These are phyloP conservation scores for Ophiostoma triangulosporum DNA, from an alignment of 2,329 filamentous ascomycete species.

Conservation along the genomic window DNA sequence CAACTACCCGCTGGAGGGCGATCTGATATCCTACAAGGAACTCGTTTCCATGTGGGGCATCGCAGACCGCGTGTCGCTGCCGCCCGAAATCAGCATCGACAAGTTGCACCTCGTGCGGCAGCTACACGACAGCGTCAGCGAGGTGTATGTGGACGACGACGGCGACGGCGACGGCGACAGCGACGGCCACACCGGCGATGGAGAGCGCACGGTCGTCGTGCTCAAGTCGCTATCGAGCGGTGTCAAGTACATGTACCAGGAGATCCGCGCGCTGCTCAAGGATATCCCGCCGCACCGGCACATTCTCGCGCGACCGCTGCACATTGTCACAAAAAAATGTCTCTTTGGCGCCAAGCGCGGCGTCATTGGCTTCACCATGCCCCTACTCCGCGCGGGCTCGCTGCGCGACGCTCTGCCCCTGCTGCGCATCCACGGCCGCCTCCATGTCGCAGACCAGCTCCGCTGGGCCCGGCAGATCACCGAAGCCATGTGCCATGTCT, in stretches of 20 bases:
- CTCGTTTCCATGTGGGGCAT: slow-evolving; percentile 32
- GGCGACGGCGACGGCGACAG: slow-evolving; percentile 1
- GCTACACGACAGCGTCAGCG: slow-evolving; percentile 45
- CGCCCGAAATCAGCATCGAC: slow-evolving; percentile 34
- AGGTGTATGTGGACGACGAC: slow-evolving; percentile 28
- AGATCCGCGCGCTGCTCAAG: slow-evolving; percentile 39
- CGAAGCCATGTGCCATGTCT: slow-evolving; percentile 36
- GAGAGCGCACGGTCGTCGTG: slow-evolving; percentile 27
- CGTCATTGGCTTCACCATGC: slow-evolving; percentile 43
- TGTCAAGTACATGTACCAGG: slow-evolving; percentile 48
- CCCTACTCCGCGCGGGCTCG: slow-evolving; percentile 39
- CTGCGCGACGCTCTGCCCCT: slow-evolving; percentile 42
- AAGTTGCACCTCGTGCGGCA: slow-evolving; percentile 37
- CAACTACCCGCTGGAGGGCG: slow-evolving; percentile 39
- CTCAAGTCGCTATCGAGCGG: slow-evolving; percentile 46
- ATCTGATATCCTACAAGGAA: slow-evolving; percentile 31
- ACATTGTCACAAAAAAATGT: slow-evolving; percentile 42
- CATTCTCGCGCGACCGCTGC: slow-evolving; percentile 36
- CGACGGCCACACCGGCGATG: slow-evolving; percentile 15
- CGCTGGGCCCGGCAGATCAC: slow-evolving; percentile 42
- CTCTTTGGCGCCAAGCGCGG: slow-evolving; percentile 41
- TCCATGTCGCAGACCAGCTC: slow-evolving; percentile 31
- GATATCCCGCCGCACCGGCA: slow-evolving; percentile 37
- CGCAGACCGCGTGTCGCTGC: slow-evolving; percentile 20
- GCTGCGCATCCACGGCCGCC: slow-evolving; percentile 30